These are phyloP conservation scores for Penicillium sp. DNA, from an alignment of 2,329 filamentous ascomycete genomes.

Conservation along the genomic window DNA sequence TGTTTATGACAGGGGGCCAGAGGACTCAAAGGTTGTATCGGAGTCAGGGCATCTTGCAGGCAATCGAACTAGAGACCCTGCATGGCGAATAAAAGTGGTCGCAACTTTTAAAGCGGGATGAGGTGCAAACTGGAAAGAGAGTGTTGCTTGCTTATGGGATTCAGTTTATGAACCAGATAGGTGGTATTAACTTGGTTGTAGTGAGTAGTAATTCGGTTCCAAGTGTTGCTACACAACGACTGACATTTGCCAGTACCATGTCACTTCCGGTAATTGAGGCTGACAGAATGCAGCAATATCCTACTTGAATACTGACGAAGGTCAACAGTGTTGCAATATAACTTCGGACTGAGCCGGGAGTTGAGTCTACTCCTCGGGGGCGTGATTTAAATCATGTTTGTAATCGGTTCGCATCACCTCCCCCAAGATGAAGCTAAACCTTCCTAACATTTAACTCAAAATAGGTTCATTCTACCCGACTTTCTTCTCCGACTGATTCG, in stretches of 20 bases:
- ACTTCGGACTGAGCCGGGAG: conserved; percentile 51
- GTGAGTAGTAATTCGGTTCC: conserved; percentile 30
- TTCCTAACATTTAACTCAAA: no score
- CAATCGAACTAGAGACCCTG: conserved; percentile 47
- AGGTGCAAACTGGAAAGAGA: conserved; percentile 48
- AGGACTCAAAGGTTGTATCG: conserved; percentile 28
- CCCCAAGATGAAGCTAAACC: not conserved
- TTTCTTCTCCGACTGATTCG: conserved; percentile 51
- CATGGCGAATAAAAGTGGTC: conserved; percentile 43
- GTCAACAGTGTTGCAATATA: conserved; percentile 46
- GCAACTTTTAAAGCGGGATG: conserved; percentile 50
- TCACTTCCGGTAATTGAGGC: conserved; percentile 27
- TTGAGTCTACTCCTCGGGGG: conserved; percentile 54
- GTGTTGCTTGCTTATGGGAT: conserved; percentile 55
- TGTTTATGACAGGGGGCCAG: conserved; percentile 28
- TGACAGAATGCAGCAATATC: not conserved
- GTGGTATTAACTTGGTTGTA: conserved; percentile 54
- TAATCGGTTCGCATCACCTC: conserved; percentile 24
- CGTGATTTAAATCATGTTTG: conserved; percentile 40
- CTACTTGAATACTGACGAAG: not conserved
- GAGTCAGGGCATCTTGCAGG: conserved; percentile 48
- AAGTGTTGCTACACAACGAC: not conserved
- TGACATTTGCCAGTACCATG: conserved; percentile 28
- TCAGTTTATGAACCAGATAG: conserved; percentile 57
- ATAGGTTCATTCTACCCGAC: conserved; percentile 50